Evolutionary conservation across 768 basidiomycete species (phyloP).

Genomic region (Tricholoma sp.): DNA sequence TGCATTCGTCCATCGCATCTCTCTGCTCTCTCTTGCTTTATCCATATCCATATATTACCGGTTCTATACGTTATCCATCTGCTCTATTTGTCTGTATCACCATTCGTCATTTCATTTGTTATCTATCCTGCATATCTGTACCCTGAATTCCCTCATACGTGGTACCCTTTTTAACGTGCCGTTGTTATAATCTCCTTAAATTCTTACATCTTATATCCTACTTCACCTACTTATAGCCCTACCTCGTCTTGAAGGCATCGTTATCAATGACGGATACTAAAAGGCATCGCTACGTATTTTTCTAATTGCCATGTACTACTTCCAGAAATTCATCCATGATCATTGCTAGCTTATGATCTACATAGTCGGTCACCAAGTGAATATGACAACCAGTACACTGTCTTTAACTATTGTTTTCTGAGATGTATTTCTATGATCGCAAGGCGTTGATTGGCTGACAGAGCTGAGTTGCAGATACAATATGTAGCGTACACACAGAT

Average conservation of each 20-base stretch:
- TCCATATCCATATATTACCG: not conserved
- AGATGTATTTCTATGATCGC: too few species aligned
- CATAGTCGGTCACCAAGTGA: too few species aligned
- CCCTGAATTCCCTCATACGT: not conserved
- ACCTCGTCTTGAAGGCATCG: not conserved
- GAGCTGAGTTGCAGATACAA: too few species aligned
- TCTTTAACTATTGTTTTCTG: too few species aligned
- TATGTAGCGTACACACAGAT: too few species aligned
- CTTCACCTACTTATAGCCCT: not conserved
- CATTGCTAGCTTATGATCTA: not conserved
- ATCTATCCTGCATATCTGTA: not conserved
- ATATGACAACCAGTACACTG: too few species aligned
- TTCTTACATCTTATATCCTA: not conserved
- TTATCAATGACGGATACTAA: not conserved
- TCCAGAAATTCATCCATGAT: not conserved
- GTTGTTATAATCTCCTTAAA: not conserved
- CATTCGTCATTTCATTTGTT: not conserved
- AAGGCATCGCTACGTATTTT: not conserved
- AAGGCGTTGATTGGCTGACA: too few species aligned
- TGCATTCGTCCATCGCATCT: slow-evolving; percentile 1
- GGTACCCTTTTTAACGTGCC: not conserved
- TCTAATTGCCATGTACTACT: not conserved
- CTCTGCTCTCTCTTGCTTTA: not conserved
- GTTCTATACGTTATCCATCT: not conserved
- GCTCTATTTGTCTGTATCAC: not conserved